Base-by-base conservation (phyloP, 2,329 filamentous ascomycete genomes). In the Sodiomyces alkalinus region DNA sequence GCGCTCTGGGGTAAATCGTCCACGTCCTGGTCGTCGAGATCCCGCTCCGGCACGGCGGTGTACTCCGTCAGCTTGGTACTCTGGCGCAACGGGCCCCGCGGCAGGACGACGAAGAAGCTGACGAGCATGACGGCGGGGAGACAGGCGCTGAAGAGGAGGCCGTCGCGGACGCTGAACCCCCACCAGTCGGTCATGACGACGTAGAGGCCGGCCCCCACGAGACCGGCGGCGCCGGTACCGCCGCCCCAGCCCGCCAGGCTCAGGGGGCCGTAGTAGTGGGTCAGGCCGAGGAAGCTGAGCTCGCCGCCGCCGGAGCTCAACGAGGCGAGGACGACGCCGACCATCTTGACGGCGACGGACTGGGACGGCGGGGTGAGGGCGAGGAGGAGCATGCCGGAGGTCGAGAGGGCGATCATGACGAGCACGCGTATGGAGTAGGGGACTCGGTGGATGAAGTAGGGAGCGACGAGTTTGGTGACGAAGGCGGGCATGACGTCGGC, bases 401-500 rank as follows among this genome's bases (percentile, higher is more conserved):
- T 69, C 1, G 86, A 92, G 3, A 92, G 58, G 2, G 60, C 60
- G 35, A 80, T 80, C 48, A 93, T 82, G 28, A 77, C 51, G 25
- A 82, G 45, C 32, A 93, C 70, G 7, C 90, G 80, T 3, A 74
- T 43, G 14, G 65, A 60, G 53, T 96, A 96, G 0, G 87, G 80
- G 7, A 96, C 67, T 32, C 69, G 62, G 48, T 94, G 83, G 46
- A 96, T 93, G 43, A 92, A 87, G 62, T 96, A 94, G 1, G 90
- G 90, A 0, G 82, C 83, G 44, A 83, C 59, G 27, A 96, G 68
- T 52, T 96, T 96, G 28, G 79, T 81, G 30, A 80, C 51, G 53
- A 98, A 92, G 8, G 81, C 85, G 2, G 90, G 90, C 14, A 92
- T 62, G 30, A 96, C 83, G 51, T 94, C 85, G 49, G 85, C 85